A percentile compares a stretch with the other conserved stretches of the same genome.
Evolutionary conservation across 2,329 filamentous ascomycete genomes (phyloP).

Genomic region (Trematosphaeria pertusa): DNA sequence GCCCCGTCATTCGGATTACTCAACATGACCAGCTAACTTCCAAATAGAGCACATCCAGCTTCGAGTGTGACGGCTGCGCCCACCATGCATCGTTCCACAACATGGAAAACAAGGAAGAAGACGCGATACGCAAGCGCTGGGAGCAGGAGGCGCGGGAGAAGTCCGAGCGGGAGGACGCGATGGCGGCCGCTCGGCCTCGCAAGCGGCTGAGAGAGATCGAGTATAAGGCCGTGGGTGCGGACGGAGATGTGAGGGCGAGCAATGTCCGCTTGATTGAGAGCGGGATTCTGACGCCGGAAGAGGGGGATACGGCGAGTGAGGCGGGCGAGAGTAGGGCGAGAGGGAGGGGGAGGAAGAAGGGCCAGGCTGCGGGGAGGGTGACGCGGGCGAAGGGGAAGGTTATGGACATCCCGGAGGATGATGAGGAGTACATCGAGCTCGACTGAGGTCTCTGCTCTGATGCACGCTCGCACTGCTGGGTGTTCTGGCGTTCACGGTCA

Average conservation of each 20-base stretch:
- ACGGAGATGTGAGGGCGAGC: constrained; percentile 1
- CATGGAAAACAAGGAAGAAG: constrained; percentile 59
- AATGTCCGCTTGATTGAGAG: constrained; percentile 3
- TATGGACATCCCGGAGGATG: constrained; percentile 27
- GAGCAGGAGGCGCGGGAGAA: constrained; percentile 46
- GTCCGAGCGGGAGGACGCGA: constrained; percentile 20
- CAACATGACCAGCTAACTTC: constrained; percentile 5
- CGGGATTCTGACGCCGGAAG: constrained; percentile 14
- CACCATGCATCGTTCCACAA: constrained; percentile 64
- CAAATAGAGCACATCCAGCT: constrained; percentile 54
- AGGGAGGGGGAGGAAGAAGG: constrained; percentile 17
- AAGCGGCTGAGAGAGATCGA: constrained; percentile 39
- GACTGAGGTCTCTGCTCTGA: constrained; percentile 23
- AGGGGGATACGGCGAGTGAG: constrained; percentile 12
- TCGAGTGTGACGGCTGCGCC: constrained; percentile 63
- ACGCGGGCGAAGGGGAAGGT: constrained; percentile 25
- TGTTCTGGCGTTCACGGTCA: constrained; percentile 1
- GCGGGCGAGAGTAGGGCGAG: constrained; percentile 8
- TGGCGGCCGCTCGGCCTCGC: constrained; percentile 23
- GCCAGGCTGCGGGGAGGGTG: constrained; percentile 6
- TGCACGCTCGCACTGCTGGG: background rate
- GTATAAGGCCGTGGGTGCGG: constrained; percentile 15
- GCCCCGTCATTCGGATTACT: background rate
- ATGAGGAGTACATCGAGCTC: constrained; percentile 35
- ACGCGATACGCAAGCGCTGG: constrained; percentile 57